phyloP scores from a whole-genome alignment of 805 yeast species.

The Priceomyces medius region DNA sequence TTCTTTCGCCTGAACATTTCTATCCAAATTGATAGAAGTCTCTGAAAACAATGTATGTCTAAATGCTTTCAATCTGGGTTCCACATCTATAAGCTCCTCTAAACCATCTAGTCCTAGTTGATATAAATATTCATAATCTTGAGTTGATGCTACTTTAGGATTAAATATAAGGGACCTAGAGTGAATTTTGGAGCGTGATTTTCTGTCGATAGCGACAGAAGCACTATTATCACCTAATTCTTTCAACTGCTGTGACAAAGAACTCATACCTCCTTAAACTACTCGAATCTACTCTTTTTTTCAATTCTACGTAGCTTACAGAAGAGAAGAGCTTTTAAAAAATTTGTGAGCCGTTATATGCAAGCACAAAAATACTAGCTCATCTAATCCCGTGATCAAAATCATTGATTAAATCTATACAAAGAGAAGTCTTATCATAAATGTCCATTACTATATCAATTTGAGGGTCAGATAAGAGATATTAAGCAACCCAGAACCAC shows the following conservation, averaged over 20 bases:
- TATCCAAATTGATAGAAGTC: slow-evolving; percentile 73
- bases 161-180: slow-evolving; percentile 86
- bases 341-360: neutral
- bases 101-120: slow-evolving; percentile 73
- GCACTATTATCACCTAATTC: slow-evolving; percentile 62
- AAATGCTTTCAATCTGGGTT: slow-evolving; percentile 72
- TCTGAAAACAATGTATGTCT: slow-evolving; percentile 76
- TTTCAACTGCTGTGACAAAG: slow-evolving; percentile 81
- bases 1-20: slow-evolving; percentile 78
- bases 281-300: neutral
- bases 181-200: slow-evolving; percentile 81
- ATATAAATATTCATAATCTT: slow-evolving; percentile 83
- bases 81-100: slow-evolving; percentile 67
- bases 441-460: too few species aligned
- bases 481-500: slow-evolving; percentile 52
- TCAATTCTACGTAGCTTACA: neutral
- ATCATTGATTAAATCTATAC: neutral
- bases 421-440: too few species aligned
- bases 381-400: neutral
- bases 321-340: slow-evolving; percentile 4
- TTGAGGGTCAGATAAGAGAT: too few species aligned
- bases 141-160: slow-evolving; percentile 85
- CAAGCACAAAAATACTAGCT: too few species aligned
- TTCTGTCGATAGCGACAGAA: slow-evolving; percentile 80
- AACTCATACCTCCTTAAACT: slow-evolving; percentile 32